Base-by-base conservation (phyloP, 139 green algal genomes). In the Pleodorina starrii region DNA sequence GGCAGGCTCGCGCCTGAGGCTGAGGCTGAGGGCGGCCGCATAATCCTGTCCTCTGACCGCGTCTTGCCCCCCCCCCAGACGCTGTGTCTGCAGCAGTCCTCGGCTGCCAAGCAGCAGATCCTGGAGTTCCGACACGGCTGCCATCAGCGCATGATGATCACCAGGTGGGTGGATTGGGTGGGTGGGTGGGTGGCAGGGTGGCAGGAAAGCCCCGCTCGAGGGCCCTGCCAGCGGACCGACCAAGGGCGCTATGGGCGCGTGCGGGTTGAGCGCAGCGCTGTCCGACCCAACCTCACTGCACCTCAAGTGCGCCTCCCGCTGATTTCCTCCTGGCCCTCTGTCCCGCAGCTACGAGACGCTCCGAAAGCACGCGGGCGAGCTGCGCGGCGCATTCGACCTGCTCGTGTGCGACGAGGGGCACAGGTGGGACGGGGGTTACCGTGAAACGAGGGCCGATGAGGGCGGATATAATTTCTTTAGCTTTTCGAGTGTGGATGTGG, bases 341-440 rank as follows among this genome's bases (percentile, higher is more conserved):
- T 25, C 29, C 74, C 7, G n/a, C 66, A 88, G 82, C 82, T 92
- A 92, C 88, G 84, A 91, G 75, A 94, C 93, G 0, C 6, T 97
- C 36, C 92, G 96, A 60, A 96, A 96, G 88, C 75, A 95, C 82
- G 68, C 84, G 23, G 43, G 51, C 0, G 85, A 89, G 21, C 93
- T 98, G 44, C 76, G 51, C 10, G 93, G 95, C 5, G 51, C 27
- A 40, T 93, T 90, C 43, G 95, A 97, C 88, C 88, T 98, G 73
- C 90, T 88, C 21, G 93, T 98, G 35, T 97, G 95, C 90, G 97
- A 99, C 83, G 97, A 98, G 85, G 97, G 94, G 7, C 97, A 99
- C 91, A 85, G 85, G 85, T 91, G 48, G n/a, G 79, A 5, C 35
- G 17, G 12, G 19, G 63, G 27, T 5, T 42, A 40, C 63, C n/a